These are phyloP conservation scores for Metarhizium humberi DNA, from an alignment of 2,329 filamentous ascomycete species.

Conservation along the genomic window DNA sequence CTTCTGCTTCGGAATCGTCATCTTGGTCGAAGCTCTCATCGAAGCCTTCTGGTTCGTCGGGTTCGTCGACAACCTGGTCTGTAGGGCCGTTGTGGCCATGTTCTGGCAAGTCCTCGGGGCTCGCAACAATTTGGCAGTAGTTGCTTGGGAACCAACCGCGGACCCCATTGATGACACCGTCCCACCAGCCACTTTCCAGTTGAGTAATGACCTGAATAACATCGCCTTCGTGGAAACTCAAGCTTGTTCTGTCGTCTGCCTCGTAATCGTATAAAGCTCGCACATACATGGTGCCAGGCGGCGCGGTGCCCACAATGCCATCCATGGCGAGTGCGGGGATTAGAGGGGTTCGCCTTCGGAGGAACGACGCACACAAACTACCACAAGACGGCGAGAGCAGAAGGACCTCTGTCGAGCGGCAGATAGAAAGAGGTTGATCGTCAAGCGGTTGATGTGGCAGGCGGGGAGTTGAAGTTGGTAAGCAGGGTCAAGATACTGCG, in stretches of 20 bases:
- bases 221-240: slow-evolving; percentile 95
- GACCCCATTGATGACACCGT: slow-evolving; percentile 93
- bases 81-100: slow-evolving; percentile 43
- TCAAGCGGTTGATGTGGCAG: not conserved
- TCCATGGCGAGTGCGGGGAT: slow-evolving; percentile 38
- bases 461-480: not conserved
- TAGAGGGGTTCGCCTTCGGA: not conserved
- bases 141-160: slow-evolving; percentile 99
- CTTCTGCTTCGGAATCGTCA: slow-evolving; percentile 53
- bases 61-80: slow-evolving; percentile 51
- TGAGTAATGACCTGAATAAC: slow-evolving; percentile 98
- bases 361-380: slow-evolving; percentile 1
- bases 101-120: slow-evolving; percentile 63
- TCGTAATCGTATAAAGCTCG: slow-evolving; percentile 97
- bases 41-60: slow-evolving; percentile 54
- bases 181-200: slow-evolving; percentile 98
- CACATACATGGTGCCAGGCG: slow-evolving; percentile 72
- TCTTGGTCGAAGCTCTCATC: slow-evolving; percentile 61
- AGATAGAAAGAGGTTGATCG: not conserved
- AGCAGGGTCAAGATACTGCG: not conserved
- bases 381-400: not conserved
- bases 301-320: slow-evolving; percentile 49
- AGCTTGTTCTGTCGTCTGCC: slow-evolving; percentile 89
- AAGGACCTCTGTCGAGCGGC: not conserved
- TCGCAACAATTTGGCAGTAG: slow-evolving; percentile 82